Evolutionary conservation across 2,329 filamentous ascomycete genomes (phyloP).

Genomic region (Fusarium buxicola): DNA sequence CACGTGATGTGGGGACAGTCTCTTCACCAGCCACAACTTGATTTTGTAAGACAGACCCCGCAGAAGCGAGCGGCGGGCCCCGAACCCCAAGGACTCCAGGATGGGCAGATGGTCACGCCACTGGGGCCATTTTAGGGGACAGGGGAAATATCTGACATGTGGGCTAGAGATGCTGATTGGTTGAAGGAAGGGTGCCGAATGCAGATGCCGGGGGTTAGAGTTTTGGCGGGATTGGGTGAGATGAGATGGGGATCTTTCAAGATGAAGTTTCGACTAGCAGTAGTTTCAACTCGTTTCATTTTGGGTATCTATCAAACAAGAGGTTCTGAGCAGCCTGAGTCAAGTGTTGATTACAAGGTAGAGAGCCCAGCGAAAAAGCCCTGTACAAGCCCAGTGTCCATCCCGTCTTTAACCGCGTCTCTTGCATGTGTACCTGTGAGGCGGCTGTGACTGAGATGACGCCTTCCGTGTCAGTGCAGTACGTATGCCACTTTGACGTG

Average conservation of each 20-base stretch:
- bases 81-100: constrained; percentile 23
- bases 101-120: constrained; percentile 47
- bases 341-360: no score
- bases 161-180: no score
- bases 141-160: no score
- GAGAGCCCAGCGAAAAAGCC: constrained; percentile 3
- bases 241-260: constrained; percentile 15
- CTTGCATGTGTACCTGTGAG: neutral
- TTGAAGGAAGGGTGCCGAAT: no score
- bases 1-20: neutral
- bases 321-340: no score
- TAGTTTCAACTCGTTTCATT: no score
- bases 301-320: constrained; percentile 36
- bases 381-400: neutral
- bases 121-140: constrained; percentile 17
- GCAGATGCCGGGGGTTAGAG: no score
- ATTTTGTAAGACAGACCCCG: constrained; percentile 1
- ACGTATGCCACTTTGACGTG: constrained; percentile 34
- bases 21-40: constrained; percentile 30
- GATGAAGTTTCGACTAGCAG: no score
- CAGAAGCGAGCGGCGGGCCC: constrained; percentile 36
- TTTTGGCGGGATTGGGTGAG: constrained; percentile 12
- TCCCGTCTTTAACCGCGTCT: neutral
- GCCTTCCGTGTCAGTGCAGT: constrained; percentile 3
- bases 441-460: constrained; percentile 2